Base-by-base conservation (phyloP, 163 green algal species). In the Scenedesmus sp. region DNA sequence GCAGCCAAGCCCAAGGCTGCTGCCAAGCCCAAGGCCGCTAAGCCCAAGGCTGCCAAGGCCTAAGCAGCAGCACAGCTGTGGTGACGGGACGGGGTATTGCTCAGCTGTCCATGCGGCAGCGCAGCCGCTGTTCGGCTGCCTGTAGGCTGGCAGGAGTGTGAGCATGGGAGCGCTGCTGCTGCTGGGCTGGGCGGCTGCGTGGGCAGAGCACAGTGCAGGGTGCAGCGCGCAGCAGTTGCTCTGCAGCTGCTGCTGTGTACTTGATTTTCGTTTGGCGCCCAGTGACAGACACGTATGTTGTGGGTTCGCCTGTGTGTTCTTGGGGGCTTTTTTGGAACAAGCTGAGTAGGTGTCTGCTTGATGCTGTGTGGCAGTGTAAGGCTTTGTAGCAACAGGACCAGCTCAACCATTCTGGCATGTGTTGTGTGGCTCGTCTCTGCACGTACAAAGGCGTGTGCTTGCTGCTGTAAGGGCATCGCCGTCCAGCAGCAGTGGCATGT, bases 1-100 rank as follows among this genome's bases (percentile, higher is more conserved):
- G 82, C 66, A 23, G 55, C 55, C 55, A 90, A 82, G 66, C 73
- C 60, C 18, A 88, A 88, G 88, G 34, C 74, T 56, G 26, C 88
- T 34, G 34, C 85, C 4, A 82, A 82, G 64, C 55, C 55, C 56
- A 89, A 89, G 85, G 60, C 60, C 23, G 70, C 23, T 4, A 79
- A 79, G 70, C 70, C 70, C 70, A 79, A 79, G 70, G 84, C 62
- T 46, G 60, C 84, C 13, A 89, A 89, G 84, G 34, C 60, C 60
- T 62, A 79, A 81, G 34, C 84, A 20, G 83, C 83, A 20, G 34
- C 84, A 20, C 52, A 81, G 60, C 20, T 10, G 2, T 83, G 16
- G 10, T 18, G 60, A 60, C 46, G 66, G 55, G 84, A 15, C 46
- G n/a, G 52, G 1, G 23, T 23, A 23, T 52, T 15, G 23, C 70